Percentiles rank a stretch among this genome's conserved stretches.
These are phyloP conservation scores for Podila verticillata DNA, from an alignment of 192 early-diverging fungal genomes.

Conservation along the genomic window DNA sequence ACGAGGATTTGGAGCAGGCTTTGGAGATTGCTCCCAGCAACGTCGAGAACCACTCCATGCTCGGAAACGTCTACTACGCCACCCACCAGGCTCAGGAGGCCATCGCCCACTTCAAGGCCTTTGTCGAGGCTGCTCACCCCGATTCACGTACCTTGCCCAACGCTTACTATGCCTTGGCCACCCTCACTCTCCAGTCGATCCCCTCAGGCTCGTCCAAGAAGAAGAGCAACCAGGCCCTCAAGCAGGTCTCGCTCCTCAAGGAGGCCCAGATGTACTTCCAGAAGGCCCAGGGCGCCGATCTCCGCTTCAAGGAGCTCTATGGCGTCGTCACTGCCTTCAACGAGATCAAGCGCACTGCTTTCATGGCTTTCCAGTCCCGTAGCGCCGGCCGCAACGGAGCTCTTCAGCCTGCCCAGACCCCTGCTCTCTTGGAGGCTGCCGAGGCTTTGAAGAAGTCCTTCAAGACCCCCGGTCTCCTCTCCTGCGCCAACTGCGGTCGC, in stretches of 20 bases:
- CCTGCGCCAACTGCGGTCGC: slow-evolving; percentile 60
- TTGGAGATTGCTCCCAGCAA: slow-evolving; percentile 39
- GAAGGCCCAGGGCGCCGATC: slow-evolving; percentile 62
- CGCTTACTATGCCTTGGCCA: slow-evolving; percentile 60
- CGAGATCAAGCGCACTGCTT: slow-evolving; percentile 61
- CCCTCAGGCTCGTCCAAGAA: slow-evolving; percentile 49
- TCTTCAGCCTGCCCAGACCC: slow-evolving; percentile 40
- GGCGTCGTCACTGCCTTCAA: slow-evolving; percentile 57
- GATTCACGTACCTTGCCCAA: slow-evolving; percentile 63
- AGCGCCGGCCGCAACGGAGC: slow-evolving; percentile 30
- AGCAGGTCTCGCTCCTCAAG: slow-evolving; percentile 48
- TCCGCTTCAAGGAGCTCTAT: slow-evolving; percentile 63
- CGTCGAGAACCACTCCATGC: slow-evolving; percentile 47
- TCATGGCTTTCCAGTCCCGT: slow-evolving; percentile 49
- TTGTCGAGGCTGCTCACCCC: slow-evolving; percentile 58
- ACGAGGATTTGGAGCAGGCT: slow-evolving; percentile 45
- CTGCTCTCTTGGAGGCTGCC: slow-evolving; percentile 45
- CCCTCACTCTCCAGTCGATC: slow-evolving; percentile 49
- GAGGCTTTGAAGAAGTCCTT: slow-evolving; percentile 47
- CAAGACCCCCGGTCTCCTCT: slow-evolving; percentile 52
- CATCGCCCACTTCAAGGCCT: slow-evolving; percentile 60
- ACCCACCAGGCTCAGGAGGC: slow-evolving; percentile 56
- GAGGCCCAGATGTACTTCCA: slow-evolving; percentile 58
- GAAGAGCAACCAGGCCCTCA: slow-evolving; percentile 50
- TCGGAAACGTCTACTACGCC: slow-evolving; percentile 48